Conservation (phyloP, 116 monocot genomes). For the Zostera marina region DNA sequence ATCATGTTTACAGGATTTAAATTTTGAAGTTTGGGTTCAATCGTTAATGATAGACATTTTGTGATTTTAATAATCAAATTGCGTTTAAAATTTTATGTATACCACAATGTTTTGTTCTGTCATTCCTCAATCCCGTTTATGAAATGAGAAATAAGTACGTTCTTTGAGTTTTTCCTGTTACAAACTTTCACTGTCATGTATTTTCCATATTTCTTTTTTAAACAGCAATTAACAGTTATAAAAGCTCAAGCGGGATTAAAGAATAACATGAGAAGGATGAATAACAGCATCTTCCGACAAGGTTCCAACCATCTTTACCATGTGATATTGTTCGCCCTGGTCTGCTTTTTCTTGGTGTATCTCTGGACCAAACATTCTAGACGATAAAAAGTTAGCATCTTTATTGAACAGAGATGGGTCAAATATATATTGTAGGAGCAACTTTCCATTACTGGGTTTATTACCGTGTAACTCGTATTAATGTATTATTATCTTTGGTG, state of each 20-base stretch:
- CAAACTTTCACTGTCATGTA: background rate
- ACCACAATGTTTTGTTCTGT: too few relatives aligned
- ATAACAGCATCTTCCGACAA: conserved; percentile 56
- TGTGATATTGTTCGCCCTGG: conserved; percentile 53
- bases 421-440: too few relatives aligned
- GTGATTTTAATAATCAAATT: too few relatives aligned
- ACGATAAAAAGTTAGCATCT: conserved; percentile 13
- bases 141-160: too few relatives aligned
- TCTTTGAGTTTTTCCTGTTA: background rate
- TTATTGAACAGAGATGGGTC: background rate
- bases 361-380: conserved; percentile 42
- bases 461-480: too few relatives aligned
- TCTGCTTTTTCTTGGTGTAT: conserved; percentile 79
- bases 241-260: conserved; percentile 82
- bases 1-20: too few relatives aligned
- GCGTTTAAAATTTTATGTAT: too few relatives aligned
- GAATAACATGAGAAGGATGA: conserved; percentile 86
- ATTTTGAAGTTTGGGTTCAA: too few relatives aligned
- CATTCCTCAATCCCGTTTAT: too few relatives aligned
- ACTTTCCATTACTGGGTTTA: too few relatives aligned
- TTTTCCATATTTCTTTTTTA: background rate
- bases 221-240: conserved; percentile 70
- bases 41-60: too few relatives aligned
- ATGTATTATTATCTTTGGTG: too few relatives aligned
- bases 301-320: conserved; percentile 71